Conservation (phyloP, 805 yeast genomes). For the Blastobotrys chiropterorum region DNA sequence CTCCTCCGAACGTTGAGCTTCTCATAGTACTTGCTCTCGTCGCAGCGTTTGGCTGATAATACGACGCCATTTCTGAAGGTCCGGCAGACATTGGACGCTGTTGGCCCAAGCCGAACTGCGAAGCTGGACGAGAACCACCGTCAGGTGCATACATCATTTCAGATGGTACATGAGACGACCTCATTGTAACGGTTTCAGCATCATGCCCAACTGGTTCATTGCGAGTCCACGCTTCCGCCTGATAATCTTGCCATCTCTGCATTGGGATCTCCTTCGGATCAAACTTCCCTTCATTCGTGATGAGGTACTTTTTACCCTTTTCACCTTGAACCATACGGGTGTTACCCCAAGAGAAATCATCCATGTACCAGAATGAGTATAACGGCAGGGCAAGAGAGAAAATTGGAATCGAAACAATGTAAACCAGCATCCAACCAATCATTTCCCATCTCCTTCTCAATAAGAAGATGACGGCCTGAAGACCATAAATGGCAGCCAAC, state of each 20-base stretch:
- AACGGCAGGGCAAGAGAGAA: constrained; percentile 53
- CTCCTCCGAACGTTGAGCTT: background rate
- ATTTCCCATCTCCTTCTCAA: constrained; percentile 40
- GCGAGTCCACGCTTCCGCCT: constrained; percentile 39
- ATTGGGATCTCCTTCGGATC: constrained; percentile 50
- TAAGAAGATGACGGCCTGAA: constrained; percentile 50
- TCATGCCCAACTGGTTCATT: constrained; percentile 3
- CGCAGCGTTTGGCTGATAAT: background rate
- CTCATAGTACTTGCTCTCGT: background rate
- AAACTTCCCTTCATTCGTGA: constrained; percentile 44
- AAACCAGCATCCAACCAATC: constrained; percentile 52
- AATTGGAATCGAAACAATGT: constrained; percentile 51
- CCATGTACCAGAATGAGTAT: constrained; percentile 60
- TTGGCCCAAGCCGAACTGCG: constrained; percentile 1
- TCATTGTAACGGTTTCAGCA: constrained; percentile 11
- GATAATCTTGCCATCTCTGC: constrained; percentile 55
- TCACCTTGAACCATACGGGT: constrained; percentile 53
- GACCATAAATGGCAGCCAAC: constrained; percentile 50
- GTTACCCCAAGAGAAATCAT: constrained; percentile 64
- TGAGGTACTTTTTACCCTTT: constrained; percentile 43
- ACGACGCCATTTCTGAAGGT: background rate
- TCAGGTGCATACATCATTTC: background rate
- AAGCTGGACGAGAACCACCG: background rate
- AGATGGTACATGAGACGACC: constrained; percentile 1
- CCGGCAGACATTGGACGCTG: constrained; percentile 1